Evolutionary conservation across 2,329 filamentous ascomycete species (phyloP), one percentile per base, ranked within the genome.

Genomic region (Cadophora sp.): DNA sequence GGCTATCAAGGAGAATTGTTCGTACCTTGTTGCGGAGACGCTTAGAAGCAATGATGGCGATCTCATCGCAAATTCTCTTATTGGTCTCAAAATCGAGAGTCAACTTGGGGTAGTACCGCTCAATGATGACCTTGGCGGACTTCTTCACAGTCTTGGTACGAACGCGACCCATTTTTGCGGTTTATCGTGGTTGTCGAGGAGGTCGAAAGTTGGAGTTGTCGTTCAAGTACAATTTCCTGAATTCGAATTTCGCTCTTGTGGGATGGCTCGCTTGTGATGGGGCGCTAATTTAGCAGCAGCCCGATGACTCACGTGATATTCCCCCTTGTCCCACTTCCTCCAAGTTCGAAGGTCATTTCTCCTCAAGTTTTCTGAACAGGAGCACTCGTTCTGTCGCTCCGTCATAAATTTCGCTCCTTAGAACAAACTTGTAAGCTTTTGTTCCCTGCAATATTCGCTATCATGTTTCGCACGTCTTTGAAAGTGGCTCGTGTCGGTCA

Each of bases 31-130:
- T 99, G 87, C 96, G 91, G 80, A 99, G 92, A 82, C 97, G 91
- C 93, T 99, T 99, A 79, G 92, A 97, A 78, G 96, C 93, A 82
- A 99, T 99, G 85, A 99, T 97, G 81, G 96, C 96, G 79, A 99
- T 96, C 87, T 99, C 96, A 94, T 98, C 96, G 88, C 96, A 98
- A 81, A 98, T 97, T 80, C 94, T 89, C 92, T 97, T 97, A 92
- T 97, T 97, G 90, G 93, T 97, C 91, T 99, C 96, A 87, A 99
- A 99, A 88, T 99, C 96, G 81, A 98, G 93, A 75, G 94, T 97
- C 83, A 99, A 89, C 86, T 93, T 94, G 82, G 96, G 96, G 87
- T 97, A 97, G 89, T 96, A 97, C 77, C 92, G 90, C 92, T 97
- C 94, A 86, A 99, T 98, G 87, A 98, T 95, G 89, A 97, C 94